Conservation (phyloP, 768 basidiomycete genomes). For the Fomitopsis pulvina region DNA sequence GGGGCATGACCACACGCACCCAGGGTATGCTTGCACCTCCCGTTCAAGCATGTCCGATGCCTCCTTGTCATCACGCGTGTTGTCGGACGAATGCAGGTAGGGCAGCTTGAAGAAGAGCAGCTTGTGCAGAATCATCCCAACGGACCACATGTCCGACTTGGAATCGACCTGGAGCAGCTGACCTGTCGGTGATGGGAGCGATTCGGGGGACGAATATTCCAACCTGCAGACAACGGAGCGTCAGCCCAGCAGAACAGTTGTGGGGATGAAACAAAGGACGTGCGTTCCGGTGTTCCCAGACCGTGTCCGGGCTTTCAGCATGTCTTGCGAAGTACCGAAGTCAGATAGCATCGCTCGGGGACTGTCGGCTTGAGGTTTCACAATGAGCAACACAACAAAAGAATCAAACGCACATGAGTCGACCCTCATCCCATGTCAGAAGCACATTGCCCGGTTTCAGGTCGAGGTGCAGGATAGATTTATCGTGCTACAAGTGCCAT, state of each 20-base stretch:
- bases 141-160: slow-evolving; percentile 94
- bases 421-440: slow-evolving; percentile 85
- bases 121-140: slow-evolving; percentile 95
- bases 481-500: slow-evolving; percentile 51
- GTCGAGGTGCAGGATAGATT: slow-evolving; percentile 86
- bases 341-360: slow-evolving; percentile 94
- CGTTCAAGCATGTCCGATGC: slow-evolving; percentile 65
- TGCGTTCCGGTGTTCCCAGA: slow-evolving; percentile 96
- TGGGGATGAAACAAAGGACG: not conserved
- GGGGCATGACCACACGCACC: slow-evolving; percentile 36
- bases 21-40: slow-evolving; percentile 70
- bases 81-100: slow-evolving; percentile 65
- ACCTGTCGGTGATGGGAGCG: slow-evolving; percentile 67
- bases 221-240: slow-evolving; percentile 36
- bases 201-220: slow-evolving; percentile 88
- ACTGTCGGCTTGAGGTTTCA: slow-evolving; percentile 31
- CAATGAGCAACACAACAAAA: slow-evolving; percentile 2
- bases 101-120: slow-evolving; percentile 88
- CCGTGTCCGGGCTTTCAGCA: slow-evolving; percentile 64
- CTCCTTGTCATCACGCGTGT: slow-evolving; percentile 43
- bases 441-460: slow-evolving; percentile 93
- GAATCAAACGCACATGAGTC: slow-evolving; percentile 53
- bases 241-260: not conserved
- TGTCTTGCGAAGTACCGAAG: slow-evolving; percentile 91
- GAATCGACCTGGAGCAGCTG: slow-evolving; percentile 68